Evolutionary conservation across 169 alveolate genomes (phyloP).

Genomic region (Plasmodium gonderi): DNA sequence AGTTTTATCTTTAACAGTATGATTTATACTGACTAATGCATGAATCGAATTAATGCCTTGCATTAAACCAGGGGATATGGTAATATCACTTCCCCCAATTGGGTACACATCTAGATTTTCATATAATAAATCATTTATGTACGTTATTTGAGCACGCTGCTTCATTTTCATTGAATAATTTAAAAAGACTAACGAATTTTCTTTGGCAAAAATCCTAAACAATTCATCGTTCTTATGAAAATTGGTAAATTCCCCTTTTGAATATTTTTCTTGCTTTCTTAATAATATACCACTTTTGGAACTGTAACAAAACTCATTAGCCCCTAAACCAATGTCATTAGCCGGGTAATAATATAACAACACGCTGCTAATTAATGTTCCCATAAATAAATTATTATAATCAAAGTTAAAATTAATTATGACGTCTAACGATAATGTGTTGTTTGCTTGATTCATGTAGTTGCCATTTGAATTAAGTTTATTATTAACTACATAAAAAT

Average conservation of each 20-base stretch:
- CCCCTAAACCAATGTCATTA: conserved; percentile 27
- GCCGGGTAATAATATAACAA: conserved; percentile 60
- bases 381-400: conserved; percentile 67
- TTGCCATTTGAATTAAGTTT: not conserved
- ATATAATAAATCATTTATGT: conserved; percentile 33
- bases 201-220: conserved; percentile 21
- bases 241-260: not conserved
- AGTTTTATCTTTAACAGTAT: not conserved
- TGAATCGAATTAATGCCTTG: conserved; percentile 51
- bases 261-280: not conserved
- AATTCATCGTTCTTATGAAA: not conserved
- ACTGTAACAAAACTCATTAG: conserved; percentile 27
- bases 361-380: conserved; percentile 38
- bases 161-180: conserved; percentile 46
- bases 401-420: conserved; percentile 67
- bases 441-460: not conserved
- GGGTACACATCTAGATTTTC: conserved; percentile 30
- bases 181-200: conserved; percentile 55
- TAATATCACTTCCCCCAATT: conserved; percentile 60
- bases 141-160: conserved; percentile 12
- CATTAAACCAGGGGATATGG: conserved; percentile 71
- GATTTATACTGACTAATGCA: conserved; percentile 37
- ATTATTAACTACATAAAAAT: not conserved
- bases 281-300: not conserved
- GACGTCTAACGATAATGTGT: conserved; percentile 5